phyloP scores from a whole-genome alignment of 192 early-diverging fungal genomes.

The Endogone sp. region DNA sequence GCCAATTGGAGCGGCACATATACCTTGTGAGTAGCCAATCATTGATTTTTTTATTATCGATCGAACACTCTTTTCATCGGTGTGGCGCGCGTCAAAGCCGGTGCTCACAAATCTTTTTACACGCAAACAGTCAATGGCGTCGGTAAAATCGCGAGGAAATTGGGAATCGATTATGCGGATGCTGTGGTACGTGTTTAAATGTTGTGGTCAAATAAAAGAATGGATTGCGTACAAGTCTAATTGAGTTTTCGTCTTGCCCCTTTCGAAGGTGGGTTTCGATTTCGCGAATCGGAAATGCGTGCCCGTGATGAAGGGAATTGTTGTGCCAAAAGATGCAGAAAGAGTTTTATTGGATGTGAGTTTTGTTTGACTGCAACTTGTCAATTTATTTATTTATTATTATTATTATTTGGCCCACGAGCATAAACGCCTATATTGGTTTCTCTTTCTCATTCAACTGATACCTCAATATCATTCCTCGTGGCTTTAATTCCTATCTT shows the following conservation, averaged over 20 bases:
- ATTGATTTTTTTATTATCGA: background rate
- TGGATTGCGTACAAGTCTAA: no score
- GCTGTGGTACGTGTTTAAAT: constrained; percentile 66
- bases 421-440: no score
- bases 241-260: constrained; percentile 10
- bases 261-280: constrained; percentile 69
- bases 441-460: no score
- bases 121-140: constrained; percentile 51
- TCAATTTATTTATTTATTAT: constrained; percentile 11
- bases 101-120: constrained; percentile 5
- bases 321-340: constrained; percentile 57
- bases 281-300: constrained; percentile 52
- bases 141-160: constrained; percentile 59
- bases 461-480: no score
- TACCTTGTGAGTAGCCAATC: constrained; percentile 41
- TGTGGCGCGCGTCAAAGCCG: background rate
- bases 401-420: constrained; percentile 11
- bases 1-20: constrained; percentile 72
- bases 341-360: constrained; percentile 55
- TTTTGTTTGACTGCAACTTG: background rate
- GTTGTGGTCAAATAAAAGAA: no score
- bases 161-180: constrained; percentile 77
- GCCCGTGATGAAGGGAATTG: constrained; percentile 65
- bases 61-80: background rate
- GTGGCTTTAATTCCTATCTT: no score